Evolutionary conservation across 208 protist genomes (phyloP).

Genomic region (Herpetomonas samuelpessoai): DNA sequence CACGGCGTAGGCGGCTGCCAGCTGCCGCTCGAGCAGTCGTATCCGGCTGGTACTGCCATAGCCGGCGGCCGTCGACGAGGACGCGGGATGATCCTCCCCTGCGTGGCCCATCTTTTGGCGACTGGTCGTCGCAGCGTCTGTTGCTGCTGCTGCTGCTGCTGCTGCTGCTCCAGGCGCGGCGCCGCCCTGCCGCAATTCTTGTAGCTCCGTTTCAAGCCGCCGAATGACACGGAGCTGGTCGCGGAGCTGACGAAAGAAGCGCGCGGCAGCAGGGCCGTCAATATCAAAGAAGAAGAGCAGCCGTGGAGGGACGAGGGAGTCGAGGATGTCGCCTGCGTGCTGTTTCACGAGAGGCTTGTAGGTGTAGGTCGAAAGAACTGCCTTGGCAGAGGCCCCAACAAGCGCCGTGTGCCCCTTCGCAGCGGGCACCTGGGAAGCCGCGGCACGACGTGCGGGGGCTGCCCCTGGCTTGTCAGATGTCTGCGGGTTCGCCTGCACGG

Average conservation of each 20-base stretch:
- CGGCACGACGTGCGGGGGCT: not conserved
- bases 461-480: too few species aligned
- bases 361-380: slow-evolving; percentile 8
- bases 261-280: not conserved
- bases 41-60: slow-evolving; percentile 5
- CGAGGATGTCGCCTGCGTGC: slow-evolving; percentile 10
- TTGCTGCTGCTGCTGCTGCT: slow-evolving; percentile 5
- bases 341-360: slow-evolving; percentile 15
- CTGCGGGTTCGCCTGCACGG: not conserved
- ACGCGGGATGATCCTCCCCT: not conserved
- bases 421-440: not conserved
- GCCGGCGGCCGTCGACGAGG: slow-evolving; percentile 9
- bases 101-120: not conserved
- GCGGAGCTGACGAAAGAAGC: slow-evolving; percentile 6
- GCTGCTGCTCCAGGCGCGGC: not conserved
- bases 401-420: not conserved
- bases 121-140: not conserved
- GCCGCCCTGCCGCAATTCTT: not conserved
- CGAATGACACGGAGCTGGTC: slow-evolving; percentile 6
- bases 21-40: slow-evolving; percentile 5
- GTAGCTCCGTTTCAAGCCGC: slow-evolving; percentile 5
- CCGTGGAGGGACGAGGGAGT: slow-evolving; percentile 20
- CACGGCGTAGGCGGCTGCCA: not conserved
- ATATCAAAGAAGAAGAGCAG: slow-evolving; percentile 27
- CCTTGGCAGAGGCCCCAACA: not conserved